A percentile compares a stretch with the other conserved stretches of the same genome.
Evolutionary conservation across 192 early-diverging fungal species (phyloP).

Genomic region (Backusella parvicylindrica): DNA sequence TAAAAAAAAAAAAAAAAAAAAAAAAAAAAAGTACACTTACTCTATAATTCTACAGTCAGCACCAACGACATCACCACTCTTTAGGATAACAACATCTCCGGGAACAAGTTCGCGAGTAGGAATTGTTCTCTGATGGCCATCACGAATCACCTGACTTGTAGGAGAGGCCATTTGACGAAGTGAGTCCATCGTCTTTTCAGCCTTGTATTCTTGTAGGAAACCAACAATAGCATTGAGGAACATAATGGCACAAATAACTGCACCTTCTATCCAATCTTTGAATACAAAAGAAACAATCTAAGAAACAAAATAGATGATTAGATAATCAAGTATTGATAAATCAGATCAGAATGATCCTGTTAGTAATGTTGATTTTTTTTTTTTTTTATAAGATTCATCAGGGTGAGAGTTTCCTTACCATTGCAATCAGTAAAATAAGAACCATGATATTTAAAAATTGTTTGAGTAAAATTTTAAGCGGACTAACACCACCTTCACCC

Average conservation of each 20-base stretch:
- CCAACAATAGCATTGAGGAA: constrained; percentile 88
- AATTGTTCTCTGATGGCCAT: constrained; percentile 67
- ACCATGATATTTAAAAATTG: constrained; percentile 67
- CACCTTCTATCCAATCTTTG: constrained; percentile 68
- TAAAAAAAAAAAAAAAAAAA: too few species aligned
- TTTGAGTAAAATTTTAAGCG: constrained; percentile 55
- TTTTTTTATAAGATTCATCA: background rate
- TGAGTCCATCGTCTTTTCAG: constrained; percentile 93
- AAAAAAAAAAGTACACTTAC: constrained; percentile 11
- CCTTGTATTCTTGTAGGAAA: constrained; percentile 94
- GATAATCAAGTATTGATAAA: background rate
- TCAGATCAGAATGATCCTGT: background rate
- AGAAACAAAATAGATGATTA: background rate
- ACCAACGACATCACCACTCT: constrained; percentile 92
- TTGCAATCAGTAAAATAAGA: constrained; percentile 64
- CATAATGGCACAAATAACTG: constrained; percentile 79
- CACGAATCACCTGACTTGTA: constrained; percentile 81
- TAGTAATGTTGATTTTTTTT: background rate
- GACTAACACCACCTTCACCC: constrained; percentile 63
- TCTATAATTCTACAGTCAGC: constrained; percentile 81
- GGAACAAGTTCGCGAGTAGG: constrained; percentile 80
- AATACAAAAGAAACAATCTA: constrained; percentile 60
- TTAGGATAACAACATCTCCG: constrained; percentile 88
- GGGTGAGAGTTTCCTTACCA: constrained; percentile 24
- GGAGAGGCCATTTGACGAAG: constrained; percentile 86